Conservation (phyloP, 345 rosid species). For the Lepidium didymum region DNA sequence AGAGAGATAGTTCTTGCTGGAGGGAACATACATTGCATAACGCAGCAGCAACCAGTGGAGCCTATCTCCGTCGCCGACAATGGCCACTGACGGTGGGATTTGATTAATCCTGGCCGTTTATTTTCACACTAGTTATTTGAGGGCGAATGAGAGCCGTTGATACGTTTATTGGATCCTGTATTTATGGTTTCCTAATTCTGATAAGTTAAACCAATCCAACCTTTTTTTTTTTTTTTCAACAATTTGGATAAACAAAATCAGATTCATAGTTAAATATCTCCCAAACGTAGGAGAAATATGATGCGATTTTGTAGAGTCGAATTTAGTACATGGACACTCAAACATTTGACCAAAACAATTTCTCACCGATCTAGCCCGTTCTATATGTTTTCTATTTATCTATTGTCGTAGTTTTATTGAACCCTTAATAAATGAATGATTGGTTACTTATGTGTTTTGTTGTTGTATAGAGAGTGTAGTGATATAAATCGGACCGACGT, state of each 20-base stretch:
- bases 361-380: too few relatives aligned
- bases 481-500: background rate
- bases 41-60: conserved; percentile 75
- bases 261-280: too few relatives aligned
- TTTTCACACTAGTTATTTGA: background rate
- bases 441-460: background rate
- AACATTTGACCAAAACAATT: too few relatives aligned
- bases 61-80: conserved; percentile 4
- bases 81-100: background rate
- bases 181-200: background rate
- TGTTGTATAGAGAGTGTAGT: background rate
- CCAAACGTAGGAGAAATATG: too few relatives aligned
- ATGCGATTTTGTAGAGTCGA: too few relatives aligned
- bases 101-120: conserved; percentile 10
- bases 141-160: background rate
- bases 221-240: too few relatives aligned
- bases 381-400: too few relatives aligned
- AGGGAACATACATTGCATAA: conserved; percentile 92
- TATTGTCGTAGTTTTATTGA: too few relatives aligned
- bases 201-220: background rate
- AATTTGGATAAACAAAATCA: too few relatives aligned
- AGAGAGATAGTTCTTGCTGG: conserved; percentile 87
- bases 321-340: too few relatives aligned
- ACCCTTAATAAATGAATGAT: background rate
- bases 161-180: background rate